Evolutionary conservation across 345 rosid species (phyloP).

Genomic region (Heritiera fomes): DNA sequence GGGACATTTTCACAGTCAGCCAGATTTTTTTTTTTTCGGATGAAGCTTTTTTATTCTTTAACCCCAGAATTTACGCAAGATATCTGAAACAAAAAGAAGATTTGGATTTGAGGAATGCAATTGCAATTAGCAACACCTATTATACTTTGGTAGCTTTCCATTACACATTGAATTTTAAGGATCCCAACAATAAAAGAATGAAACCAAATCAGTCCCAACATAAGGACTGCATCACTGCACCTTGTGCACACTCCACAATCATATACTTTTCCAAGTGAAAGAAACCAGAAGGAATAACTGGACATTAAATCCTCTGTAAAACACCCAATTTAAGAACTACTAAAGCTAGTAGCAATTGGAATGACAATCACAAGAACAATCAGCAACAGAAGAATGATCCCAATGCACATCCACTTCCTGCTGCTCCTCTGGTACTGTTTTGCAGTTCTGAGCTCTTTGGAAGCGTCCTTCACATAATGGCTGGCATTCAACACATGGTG

Average conservation of each 20-base stretch:
- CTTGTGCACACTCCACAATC: neutral
- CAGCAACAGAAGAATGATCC: constrained; percentile 60
- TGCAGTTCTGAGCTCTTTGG: constrained; percentile 69
- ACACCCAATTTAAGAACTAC: constrained; percentile 56
- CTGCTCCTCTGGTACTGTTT: constrained; percentile 68
- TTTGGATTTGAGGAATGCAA: neutral
- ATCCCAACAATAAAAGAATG: constrained; percentile 7
- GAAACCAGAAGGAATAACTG: constrained; percentile 38
- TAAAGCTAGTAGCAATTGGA: constrained; percentile 73
- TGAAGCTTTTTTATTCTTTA: neutral
- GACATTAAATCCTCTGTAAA: constrained; percentile 38
- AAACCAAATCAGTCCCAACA: constrained; percentile 26
- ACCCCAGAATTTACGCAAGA: neutral
- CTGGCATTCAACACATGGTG: constrained; percentile 84
- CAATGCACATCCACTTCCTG: constrained; percentile 84
- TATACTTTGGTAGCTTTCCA: neutral
- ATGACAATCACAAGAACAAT: constrained; percentile 66
- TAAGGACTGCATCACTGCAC: constrained; percentile 19
- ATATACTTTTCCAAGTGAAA: neutral
- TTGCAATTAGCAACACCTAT: constrained; percentile 6
- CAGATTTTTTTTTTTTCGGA: too few relatives aligned
- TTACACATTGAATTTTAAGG: neutral
- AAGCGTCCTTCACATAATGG: constrained; percentile 78
- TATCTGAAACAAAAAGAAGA: neutral
- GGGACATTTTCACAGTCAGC: too few relatives aligned